Evolutionary conservation across 805 yeast species (phyloP), one percentile per base, ranked within the genome.

Genomic region (Naumovozyma castellii): DNA sequence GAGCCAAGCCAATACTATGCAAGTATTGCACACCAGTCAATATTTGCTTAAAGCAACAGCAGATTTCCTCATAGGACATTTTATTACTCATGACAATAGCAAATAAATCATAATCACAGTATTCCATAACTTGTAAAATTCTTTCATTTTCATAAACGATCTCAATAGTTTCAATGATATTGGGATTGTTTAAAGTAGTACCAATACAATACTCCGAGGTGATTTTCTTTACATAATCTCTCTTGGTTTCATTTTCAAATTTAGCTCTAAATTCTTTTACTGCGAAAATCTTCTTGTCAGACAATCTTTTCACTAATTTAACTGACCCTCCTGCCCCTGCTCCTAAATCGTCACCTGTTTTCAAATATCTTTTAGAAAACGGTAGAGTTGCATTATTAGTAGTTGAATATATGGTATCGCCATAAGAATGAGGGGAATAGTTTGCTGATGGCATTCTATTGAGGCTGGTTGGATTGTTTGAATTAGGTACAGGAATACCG

Each of bases 271-370:
- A 88, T 61, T 88, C 96, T 60, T 88, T 88, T 18, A 88, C 95
- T 0, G 97, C 97, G 68, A 85, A 87, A 2, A 84, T 73, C 51
- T 77, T 73, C 22, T 68, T 65, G 62, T 87, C 96, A 2, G 73
- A 61, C 3, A 73, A 62, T 49, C 95, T 65, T 38, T 71, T 78
- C 35, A 85, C 80, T 36, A 87, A 67, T 52, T 78, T 77, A 27
- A 88, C 97, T 13, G 81, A 73, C 3, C 97, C 97, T 37, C 97
- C 97, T 2, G 96, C 96, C 39, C 97, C 97, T 16, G 92, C 92
- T 40, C 96, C 97, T 36, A 88, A 69, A 43, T 76, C 83, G 45
- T 86, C 90, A 39, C 95, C 95, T 40, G 82, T 78, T 57, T 80
- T 82, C 35, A 80, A 75, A 59, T 86, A 86, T 47, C 87, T 66